Evolutionary conservation across 202 grass and related monocot species (phyloP).

Genomic region (Dendrocalamus latiflorus): DNA sequence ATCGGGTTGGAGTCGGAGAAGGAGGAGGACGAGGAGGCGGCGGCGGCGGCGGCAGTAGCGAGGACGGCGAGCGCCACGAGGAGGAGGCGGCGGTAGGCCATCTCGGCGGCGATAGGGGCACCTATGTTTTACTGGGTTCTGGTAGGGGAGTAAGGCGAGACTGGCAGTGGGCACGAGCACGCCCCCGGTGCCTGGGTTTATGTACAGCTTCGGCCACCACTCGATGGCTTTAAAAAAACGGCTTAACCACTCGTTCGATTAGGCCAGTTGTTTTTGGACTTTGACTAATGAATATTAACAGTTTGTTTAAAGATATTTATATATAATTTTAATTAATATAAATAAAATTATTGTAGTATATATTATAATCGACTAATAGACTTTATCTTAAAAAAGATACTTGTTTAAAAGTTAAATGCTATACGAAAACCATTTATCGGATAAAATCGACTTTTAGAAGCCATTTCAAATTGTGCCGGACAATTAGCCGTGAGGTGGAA

Average conservation of each 20-base stretch:
- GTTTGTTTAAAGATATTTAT: too few species aligned
- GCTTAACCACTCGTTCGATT: not conserved
- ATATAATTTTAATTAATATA: too few species aligned
- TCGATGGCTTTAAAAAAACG: too few species aligned
- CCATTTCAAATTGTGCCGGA: too few species aligned
- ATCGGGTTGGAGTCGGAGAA: constrained; percentile 68
- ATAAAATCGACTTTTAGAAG: too few species aligned
- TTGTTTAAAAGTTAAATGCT: too few species aligned
- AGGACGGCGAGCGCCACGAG: constrained; percentile 27
- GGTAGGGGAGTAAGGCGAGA: not conserved
- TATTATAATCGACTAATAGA: too few species aligned
- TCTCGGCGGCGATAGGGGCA: not conserved
- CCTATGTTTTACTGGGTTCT: constrained; percentile 18
- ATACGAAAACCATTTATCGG: too few species aligned
- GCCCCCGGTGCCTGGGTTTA: not conserved
- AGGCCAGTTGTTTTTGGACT: too few species aligned
- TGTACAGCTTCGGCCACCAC: not conserved
- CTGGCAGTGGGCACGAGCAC: not conserved
- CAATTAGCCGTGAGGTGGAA: not conserved
- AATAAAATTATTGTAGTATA: too few species aligned
- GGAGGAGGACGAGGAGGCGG: not conserved
- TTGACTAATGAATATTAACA: too few species aligned
- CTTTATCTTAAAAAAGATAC: too few species aligned
- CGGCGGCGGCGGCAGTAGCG: constrained; percentile 11
- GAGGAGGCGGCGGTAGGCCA: constrained; percentile 48